Evolutionary conservation across 2,329 filamentous ascomycete genomes (phyloP).

Genomic region (Cephalotrichum gorgonifer): DNA sequence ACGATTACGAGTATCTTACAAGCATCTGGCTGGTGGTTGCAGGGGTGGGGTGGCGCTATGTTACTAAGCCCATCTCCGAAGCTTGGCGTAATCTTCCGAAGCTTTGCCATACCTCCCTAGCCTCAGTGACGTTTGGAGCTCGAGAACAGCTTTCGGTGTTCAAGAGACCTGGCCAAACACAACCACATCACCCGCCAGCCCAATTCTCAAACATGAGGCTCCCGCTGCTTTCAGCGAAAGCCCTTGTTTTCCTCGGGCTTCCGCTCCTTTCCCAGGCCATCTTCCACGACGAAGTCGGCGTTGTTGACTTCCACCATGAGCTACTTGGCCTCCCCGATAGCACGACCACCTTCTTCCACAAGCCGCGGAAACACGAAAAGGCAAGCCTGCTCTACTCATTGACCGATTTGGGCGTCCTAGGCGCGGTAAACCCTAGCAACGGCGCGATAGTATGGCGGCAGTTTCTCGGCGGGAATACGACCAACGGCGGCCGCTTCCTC

Average conservation of each 20-base stretch:
- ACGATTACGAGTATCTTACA: too few relatives aligned
- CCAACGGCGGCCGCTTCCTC: constrained; percentile 41
- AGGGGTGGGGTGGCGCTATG: not conserved
- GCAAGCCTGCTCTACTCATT: constrained; percentile 87
- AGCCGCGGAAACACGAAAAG: constrained; percentile 68
- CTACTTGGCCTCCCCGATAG: constrained; percentile 74
- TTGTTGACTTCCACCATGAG: constrained; percentile 86
- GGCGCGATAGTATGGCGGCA: constrained; percentile 84
- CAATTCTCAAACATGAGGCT: constrained; percentile 10
- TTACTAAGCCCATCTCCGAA: not conserved
- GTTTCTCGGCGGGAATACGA: constrained; percentile 43
- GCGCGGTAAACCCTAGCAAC: constrained; percentile 80
- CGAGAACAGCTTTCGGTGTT: constrained; percentile 1
- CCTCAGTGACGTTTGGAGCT: constrained; percentile 1
- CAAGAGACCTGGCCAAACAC: constrained; percentile 1
- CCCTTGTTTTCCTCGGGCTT: constrained; percentile 22
- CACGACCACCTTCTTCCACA: constrained; percentile 90
- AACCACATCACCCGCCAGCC: not conserved
- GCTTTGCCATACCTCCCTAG: not conserved
- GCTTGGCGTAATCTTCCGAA: not conserved
- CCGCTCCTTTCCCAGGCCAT: constrained; percentile 48
- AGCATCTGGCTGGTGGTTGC: too few relatives aligned
- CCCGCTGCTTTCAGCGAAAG: constrained; percentile 8
- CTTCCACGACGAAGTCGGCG: constrained; percentile 82
- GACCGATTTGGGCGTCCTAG: constrained; percentile 73